Conservation (phyloP, 148 eudicot species). For the Rheum nobile region DNA sequence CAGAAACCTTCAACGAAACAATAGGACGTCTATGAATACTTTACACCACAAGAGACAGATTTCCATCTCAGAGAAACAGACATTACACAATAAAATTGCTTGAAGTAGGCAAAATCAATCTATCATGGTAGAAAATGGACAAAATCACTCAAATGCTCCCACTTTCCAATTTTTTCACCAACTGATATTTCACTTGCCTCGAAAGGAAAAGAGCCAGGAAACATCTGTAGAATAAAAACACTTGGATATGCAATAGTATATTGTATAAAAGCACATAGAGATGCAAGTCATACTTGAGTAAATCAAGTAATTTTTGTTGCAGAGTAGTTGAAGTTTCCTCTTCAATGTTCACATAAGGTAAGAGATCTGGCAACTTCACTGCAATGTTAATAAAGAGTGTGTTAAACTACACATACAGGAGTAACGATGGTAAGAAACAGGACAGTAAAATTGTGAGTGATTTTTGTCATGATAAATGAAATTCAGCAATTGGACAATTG, state of each 20-base stretch:
- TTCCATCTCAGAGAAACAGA: neutral
- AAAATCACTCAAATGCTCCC: too few species aligned
- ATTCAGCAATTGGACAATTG: neutral
- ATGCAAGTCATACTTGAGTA: conserved; percentile 46
- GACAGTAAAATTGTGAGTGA: too few species aligned
- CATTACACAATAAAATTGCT: too few species aligned
- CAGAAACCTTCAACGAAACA: conserved; percentile 46
- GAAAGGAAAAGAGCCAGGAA: neutral
- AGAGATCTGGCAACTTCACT: conserved; percentile 78
- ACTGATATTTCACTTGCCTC: neutral
- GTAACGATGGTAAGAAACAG: neutral
- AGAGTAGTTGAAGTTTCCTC: conserved; percentile 52
- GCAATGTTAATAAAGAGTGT: conserved; percentile 18
- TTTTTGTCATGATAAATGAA: neutral
- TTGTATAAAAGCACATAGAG: conserved; percentile 2
- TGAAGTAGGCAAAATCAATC: too few species aligned
- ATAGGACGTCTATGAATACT: neutral
- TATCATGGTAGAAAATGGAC: too few species aligned
- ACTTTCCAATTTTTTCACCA: too few species aligned
- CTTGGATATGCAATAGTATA: neutral
- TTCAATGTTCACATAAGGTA: conserved; percentile 53
- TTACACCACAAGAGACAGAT: neutral
- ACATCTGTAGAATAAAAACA: neutral
- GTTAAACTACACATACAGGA: neutral
- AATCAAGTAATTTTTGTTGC: conserved; percentile 72